phyloP scores from a whole-genome alignment of 306 rosid species.

The Acacia melanoxylon region DNA sequence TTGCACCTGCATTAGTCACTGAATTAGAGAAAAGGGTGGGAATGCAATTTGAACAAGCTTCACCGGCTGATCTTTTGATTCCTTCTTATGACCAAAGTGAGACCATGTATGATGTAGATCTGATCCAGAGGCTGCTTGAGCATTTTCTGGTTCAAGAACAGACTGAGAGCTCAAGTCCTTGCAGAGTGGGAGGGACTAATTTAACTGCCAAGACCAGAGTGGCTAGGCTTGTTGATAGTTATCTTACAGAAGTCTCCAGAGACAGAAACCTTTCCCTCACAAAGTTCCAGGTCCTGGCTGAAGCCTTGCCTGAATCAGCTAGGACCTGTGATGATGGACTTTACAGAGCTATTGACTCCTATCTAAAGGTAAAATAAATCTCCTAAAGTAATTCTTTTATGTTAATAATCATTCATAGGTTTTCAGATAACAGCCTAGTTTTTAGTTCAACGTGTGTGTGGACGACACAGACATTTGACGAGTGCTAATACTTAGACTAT shows the following conservation, averaged over 20 bases:
- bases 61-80: constrained; percentile 76
- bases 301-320: constrained; percentile 98
- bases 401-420: not conserved
- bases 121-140: constrained; percentile 88
- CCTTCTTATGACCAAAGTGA: constrained; percentile 72
- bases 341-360: constrained; percentile 94
- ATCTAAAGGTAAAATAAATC: constrained; percentile 66
- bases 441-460: not conserved
- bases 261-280: constrained; percentile 91
- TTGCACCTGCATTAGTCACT: constrained; percentile 89
- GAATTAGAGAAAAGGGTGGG: constrained; percentile 96
- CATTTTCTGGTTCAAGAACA: constrained; percentile 96
- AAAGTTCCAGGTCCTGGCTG: constrained; percentile 96
- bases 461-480: not conserved
- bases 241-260: constrained; percentile 93
- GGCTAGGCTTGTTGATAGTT: constrained; percentile 96
- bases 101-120: constrained; percentile 88
- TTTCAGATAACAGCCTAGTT: not conserved
- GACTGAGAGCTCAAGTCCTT: constrained; percentile 76
- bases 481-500: too few species aligned
- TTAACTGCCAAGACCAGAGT: constrained; percentile 88
- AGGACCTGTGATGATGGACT: constrained; percentile 97
- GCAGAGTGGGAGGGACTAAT: constrained; percentile 44
- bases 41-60: constrained; percentile 96
- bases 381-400: not conserved